Base-by-base conservation (phyloP, 2,329 filamentous ascomycete species). In the Ophidiomyces ophidiicola region DNA sequence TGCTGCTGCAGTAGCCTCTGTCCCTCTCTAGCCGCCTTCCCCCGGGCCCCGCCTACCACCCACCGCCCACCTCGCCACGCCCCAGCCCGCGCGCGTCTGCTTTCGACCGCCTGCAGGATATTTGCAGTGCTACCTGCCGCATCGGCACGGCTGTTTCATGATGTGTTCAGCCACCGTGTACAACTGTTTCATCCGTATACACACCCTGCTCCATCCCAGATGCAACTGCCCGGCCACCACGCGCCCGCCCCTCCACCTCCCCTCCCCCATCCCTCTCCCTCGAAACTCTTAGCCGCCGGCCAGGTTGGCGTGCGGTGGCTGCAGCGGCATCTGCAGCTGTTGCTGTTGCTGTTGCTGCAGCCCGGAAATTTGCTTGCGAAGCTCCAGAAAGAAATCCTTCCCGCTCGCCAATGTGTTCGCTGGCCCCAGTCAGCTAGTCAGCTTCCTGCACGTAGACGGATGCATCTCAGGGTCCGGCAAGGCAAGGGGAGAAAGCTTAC, bases 311-410 rank as follows among this genome's bases (percentile, higher is more conserved):
- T n/a, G n/a, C n/a, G n/a, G n/a, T n/a, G n/a, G n/a, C n/a, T n/a
- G n/a, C n/a, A n/a, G n/a, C n/a, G n/a, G n/a, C n/a, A n/a, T n/a
- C n/a, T n/a, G n/a, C n/a, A n/a, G n/a, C n/a, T n/a, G n/a, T n/a
- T n/a, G n/a, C n/a, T n/a, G n/a, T n/a, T n/a, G n/a, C n/a, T 50
- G 50, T 34, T 63, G 57, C 28, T 59, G 63, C 28, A 66, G 49
- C 7, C 56, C 48, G 1, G 61, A 54, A 8, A 68, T 51, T 45
- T 69, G 66, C 48, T 66, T 68, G 28, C 65, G 61, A 20, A 69
- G 57, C 44, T 69, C 66, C 34, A 66, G 52, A 49, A 66, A 68
- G 51, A 69, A 68, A 44, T 68, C 66, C 49, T 64, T 68, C 6
- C 64, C 64, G 43, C 60, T 67, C 3, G 58, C 60, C 66, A 68